phyloP scores from a whole-genome alignment of 1,284 basidiomycete genomes.

The Puccinia triticina region DNA sequence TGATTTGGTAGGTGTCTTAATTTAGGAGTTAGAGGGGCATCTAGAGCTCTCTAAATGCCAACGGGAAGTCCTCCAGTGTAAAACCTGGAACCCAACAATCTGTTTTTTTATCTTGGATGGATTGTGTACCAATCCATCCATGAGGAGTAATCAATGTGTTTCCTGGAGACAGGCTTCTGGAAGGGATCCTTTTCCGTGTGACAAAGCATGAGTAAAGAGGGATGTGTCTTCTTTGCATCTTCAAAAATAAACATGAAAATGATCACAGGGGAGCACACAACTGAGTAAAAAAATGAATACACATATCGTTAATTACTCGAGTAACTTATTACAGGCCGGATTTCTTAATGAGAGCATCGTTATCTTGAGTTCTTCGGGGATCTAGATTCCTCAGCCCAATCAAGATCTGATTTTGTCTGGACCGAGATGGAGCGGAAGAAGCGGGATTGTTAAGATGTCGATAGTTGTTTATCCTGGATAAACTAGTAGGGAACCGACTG shows the following conservation, averaged over 20 bases:
- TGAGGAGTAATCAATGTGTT: too few species aligned
- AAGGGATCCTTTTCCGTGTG: too few species aligned
- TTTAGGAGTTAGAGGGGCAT: too few species aligned
- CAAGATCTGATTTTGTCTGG: slow-evolving; percentile 20
- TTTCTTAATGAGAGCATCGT: not conserved
- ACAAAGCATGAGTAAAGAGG: too few species aligned
- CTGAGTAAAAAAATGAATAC: not conserved
- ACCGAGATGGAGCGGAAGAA: not conserved
- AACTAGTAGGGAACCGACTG: not conserved
- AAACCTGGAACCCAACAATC: too few species aligned
- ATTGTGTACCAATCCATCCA: too few species aligned
- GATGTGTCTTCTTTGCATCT: too few species aligned
- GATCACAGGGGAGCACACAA: not conserved
- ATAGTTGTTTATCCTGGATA: not conserved
- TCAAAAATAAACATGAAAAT: not conserved
- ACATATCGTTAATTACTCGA: not conserved
- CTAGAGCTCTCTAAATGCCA: too few species aligned
- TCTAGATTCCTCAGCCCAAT: not conserved
- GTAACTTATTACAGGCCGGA: not conserved
- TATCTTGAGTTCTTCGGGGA: not conserved
- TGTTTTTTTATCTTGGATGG: too few species aligned
- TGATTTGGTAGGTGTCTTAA: too few species aligned
- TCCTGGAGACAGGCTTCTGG: too few species aligned
- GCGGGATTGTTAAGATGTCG: not conserved
- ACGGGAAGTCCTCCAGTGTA: too few species aligned